phyloP scores from a whole-genome alignment of 2,329 filamentous ascomycete species.

The Fusarium sp. region DNA sequence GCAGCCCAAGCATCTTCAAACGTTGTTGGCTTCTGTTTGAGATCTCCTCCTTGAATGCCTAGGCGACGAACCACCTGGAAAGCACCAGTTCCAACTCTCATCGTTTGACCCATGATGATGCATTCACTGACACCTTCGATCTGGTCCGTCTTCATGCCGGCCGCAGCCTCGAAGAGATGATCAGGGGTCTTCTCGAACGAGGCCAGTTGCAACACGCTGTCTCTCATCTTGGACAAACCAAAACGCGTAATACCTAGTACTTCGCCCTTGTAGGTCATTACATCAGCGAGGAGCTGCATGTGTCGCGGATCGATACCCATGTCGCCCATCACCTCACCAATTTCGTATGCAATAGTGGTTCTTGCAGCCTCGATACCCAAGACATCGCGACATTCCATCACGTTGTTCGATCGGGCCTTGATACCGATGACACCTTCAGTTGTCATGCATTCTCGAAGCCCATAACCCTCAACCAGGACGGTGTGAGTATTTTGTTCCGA shows the following conservation, averaged over 20 bases:
- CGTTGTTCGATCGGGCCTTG: conserved; percentile 77
- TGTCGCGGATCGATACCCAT: conserved; percentile 98
- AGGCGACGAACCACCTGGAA: conserved; percentile 87
- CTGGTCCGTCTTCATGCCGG: conserved; percentile 86
- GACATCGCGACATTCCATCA: conserved; percentile 87
- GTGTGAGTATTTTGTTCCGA: conserved; percentile 72
- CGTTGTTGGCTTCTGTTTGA: conserved; percentile 65
- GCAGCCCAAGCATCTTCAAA: conserved; percentile 74
- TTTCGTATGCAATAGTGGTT: conserved; percentile 87
- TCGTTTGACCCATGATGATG: conserved; percentile 98
- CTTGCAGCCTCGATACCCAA: conserved; percentile 95
- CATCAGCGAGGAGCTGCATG: conserved; percentile 95
- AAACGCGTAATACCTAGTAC: conserved; percentile 96
- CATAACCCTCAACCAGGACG: conserved; percentile 94
- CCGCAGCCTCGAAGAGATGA: conserved; percentile 93
- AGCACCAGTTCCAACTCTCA: conserved; percentile 87
- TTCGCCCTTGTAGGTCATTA: conserved; percentile 99
- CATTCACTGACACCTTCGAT: conserved; percentile 96
- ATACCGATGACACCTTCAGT: conserved; percentile 89
- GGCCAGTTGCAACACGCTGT: conserved; percentile 90
- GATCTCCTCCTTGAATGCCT: conserved; percentile 67
- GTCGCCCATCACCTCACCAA: conserved; percentile 84
- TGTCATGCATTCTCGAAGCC: conserved; percentile 86
- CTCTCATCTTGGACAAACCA: conserved; percentile 94
- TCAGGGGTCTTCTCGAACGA: conserved; percentile 99